Evolutionary conservation across 106 monocot genomes (phyloP).

Genomic region (Platanthera zijinensis): DNA sequence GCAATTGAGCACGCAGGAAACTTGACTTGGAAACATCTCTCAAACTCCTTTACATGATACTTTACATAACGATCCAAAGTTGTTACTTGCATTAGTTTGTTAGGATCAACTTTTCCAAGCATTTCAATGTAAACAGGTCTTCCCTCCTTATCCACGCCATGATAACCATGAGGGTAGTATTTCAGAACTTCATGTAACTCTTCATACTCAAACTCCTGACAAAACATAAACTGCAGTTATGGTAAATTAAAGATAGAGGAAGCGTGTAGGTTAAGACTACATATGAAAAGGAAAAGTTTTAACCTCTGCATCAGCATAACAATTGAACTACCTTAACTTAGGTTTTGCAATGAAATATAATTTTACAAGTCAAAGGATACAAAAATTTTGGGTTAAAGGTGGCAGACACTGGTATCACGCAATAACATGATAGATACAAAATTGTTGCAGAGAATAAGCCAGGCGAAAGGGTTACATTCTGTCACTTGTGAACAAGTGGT

Average conservation of each 20-base stretch:
- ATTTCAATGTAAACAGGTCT: slow-evolving; percentile 67
- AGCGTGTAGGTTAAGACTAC: background rate
- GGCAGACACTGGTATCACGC: background rate
- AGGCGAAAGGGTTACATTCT: no score
- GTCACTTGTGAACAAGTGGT: no score
- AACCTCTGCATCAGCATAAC: background rate
- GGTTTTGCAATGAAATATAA: background rate
- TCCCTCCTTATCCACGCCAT: slow-evolving; percentile 73
- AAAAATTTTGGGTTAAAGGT: background rate
- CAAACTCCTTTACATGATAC: slow-evolving; percentile 68
- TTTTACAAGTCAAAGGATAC: background rate
- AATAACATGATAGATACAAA: background rate
- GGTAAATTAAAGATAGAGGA: background rate
- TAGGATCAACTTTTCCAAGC: slow-evolving; percentile 57
- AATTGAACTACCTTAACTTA: background rate
- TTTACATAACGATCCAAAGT: slow-evolving; percentile 58
- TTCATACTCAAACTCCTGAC: slow-evolving; percentile 54
- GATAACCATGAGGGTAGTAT: slow-evolving; percentile 69
- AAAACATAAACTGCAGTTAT: slow-evolving; percentile 1
- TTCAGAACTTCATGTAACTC: slow-evolving; percentile 47
- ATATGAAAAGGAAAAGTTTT: background rate
- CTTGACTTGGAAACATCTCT: slow-evolving; percentile 48
- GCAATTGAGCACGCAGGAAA: slow-evolving; percentile 86
- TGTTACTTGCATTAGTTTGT: slow-evolving; percentile 72
- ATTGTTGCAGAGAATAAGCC: background rate